A percentile compares a stretch with the other conserved stretches of the same genome.
These are phyloP conservation scores for Prunus dulcis DNA, from an alignment of 306 rosid genomes.

Conservation along the genomic window DNA sequence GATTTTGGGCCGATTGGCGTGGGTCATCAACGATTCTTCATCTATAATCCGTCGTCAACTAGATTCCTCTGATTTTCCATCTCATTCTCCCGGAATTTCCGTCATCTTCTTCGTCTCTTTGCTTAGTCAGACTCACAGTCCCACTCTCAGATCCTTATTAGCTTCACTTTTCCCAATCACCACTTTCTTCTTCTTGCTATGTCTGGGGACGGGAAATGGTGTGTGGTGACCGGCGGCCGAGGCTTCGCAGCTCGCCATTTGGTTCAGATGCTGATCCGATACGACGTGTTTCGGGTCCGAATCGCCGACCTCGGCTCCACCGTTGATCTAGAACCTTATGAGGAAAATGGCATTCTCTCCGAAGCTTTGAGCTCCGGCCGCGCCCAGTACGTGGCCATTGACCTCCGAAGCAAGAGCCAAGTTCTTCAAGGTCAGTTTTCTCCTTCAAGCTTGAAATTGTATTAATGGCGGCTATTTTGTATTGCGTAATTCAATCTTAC, in stretches of 20 bases:
- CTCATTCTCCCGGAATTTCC: not conserved
- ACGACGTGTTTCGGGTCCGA: conserved; percentile 51
- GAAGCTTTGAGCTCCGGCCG: conserved; percentile 68
- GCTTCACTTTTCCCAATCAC: not conserved
- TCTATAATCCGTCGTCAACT: not conserved
- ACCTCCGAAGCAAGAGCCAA: conserved; percentile 77
- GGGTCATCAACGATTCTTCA: not conserved
- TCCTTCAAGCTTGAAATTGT: not conserved
- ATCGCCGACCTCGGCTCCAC: conserved; percentile 68
- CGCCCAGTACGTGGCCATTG: conserved; percentile 60
- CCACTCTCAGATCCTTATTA: not conserved
- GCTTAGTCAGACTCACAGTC: not conserved
- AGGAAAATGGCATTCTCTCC: conserved; percentile 61
- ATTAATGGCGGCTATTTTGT: not conserved
- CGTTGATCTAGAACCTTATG: conserved; percentile 61
- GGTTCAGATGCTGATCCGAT: conserved; percentile 64
- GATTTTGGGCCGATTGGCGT: not conserved
- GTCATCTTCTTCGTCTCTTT: not conserved
- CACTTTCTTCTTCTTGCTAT: conserved; percentile 5
- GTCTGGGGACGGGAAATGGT: conserved; percentile 59
- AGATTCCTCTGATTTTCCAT: conserved; percentile 3
- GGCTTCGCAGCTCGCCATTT: conserved; percentile 97
- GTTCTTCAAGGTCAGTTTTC: conserved; percentile 48
- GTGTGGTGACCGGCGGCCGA: conserved; percentile 92
- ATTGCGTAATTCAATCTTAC: not conserved